Conservation (phyloP, 164 flowering plant species). For the Amborella trichopoda region DNA sequence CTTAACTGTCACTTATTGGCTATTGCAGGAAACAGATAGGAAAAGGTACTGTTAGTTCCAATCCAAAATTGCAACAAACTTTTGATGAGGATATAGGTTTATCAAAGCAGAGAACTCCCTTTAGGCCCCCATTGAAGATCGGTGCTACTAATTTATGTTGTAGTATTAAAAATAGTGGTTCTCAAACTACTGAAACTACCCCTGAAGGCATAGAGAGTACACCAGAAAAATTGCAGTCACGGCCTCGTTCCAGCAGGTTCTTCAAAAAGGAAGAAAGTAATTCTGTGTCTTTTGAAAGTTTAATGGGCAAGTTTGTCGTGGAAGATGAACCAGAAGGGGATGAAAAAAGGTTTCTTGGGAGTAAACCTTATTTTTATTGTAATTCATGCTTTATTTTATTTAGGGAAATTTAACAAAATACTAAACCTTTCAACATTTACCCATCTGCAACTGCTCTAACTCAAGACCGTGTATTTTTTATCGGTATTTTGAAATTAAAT, state of each 20-base stretch:
- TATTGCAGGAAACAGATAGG: no score
- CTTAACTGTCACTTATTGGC: no score
- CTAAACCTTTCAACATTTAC: neutral
- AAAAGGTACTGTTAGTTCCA: no score
- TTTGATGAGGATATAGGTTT: no score
- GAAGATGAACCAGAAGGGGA: constrained; percentile 17
- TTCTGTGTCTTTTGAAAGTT: no score
- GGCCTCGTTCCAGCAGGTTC: constrained; percentile 19
- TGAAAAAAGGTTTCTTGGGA: constrained; percentile 15
- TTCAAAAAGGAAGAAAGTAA: neutral
- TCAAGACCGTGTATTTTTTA: no score
- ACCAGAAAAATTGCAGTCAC: constrained; percentile 73
- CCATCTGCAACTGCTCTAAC: neutral
- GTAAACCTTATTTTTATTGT: neutral
- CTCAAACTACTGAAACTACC: constrained; percentile 16
- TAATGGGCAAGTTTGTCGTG: constrained; percentile 68
- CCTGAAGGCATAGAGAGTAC: constrained; percentile 84
- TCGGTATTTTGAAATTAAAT: no score
- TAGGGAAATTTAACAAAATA: neutral
- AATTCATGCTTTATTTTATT: neutral
- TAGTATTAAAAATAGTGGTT: neutral
- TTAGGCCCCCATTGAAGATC: no score
- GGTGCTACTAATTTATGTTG: no score
- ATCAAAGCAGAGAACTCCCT: no score
- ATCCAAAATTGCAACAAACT: no score